Base-by-base conservation (phyloP, 2,329 filamentous ascomycete species). In the Aureobasidium namibiae region DNA sequence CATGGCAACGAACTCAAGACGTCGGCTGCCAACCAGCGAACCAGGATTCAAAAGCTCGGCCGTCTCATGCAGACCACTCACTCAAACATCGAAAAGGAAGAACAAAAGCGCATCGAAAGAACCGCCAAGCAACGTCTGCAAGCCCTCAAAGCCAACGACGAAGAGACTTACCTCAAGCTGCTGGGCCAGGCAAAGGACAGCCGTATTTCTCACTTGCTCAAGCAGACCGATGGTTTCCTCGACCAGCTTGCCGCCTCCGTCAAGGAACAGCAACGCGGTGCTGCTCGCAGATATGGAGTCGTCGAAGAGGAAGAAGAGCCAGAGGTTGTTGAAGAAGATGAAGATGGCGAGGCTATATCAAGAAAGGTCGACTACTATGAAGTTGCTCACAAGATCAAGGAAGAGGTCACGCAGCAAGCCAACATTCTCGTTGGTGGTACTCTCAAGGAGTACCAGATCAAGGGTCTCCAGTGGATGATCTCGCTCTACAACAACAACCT, bases 401-500 rank as follows among this genome's bases (percentile, higher is more conserved):
- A 99, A 78, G 90, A 95, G 64, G 87, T 99, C 66, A 88, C 83
- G 1, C 80, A 81, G 62, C 94, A 99, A 70, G 90, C 94, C 7
- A 75, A 76, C 56, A 95, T 95, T 44, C 82, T 99, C 62, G 90
- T 97, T 63, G 94, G 94, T 71, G 94, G 94, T 70, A 89, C 80
- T 11, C 80, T 99, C 65, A 99, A 99, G 74, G 94, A 99, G 73
- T 99, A 99, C 75, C 94, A 99, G 76, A 66, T 99, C 75, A 97
- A 96, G 84, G 94, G 94, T 82, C 78, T 99, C 49, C 92, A 99
- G 74, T 99, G 94, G 94, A 99, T 99, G 94, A 87, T 99, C 62
- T 99, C 94, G 14, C 82, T 99, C 14, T 99, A 97, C 82, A 99
- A 99, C 85, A 99, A 99, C 80, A 99, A 96, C 75, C 83, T 99